Conservation (phyloP, 257 asterid species). For the Petunia secreta region DNA sequence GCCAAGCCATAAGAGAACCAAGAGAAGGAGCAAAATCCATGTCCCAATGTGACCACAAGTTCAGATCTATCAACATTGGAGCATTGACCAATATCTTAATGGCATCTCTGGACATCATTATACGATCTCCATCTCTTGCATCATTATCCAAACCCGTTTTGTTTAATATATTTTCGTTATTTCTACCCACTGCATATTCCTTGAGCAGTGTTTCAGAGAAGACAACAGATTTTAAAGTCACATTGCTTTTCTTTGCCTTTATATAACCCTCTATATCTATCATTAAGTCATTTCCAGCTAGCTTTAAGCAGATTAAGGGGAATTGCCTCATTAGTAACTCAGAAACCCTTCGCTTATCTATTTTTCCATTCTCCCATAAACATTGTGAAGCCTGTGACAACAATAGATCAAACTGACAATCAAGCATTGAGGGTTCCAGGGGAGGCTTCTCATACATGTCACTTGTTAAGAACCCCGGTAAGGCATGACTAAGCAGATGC, state of each 20-base stretch:
- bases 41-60: constrained; percentile 93
- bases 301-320: constrained; percentile 73
- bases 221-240: constrained; percentile 52
- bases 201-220: constrained; percentile 77
- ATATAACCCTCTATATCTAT: constrained; percentile 39
- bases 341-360: constrained; percentile 48
- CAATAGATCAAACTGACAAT: constrained; percentile 67
- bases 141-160: constrained; percentile 35
- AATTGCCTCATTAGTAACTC: constrained; percentile 75
- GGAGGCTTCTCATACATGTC: constrained; percentile 43
- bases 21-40: constrained; percentile 77
- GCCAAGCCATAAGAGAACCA: constrained; percentile 86
- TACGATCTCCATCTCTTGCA: constrained; percentile 37
- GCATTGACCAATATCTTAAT: constrained; percentile 68
- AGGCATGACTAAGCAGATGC: constrained; percentile 52
- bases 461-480: constrained; percentile 54
- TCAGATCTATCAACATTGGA: constrained; percentile 86
- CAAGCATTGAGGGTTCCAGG: constrained; percentile 72
- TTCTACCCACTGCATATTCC: constrained; percentile 35
- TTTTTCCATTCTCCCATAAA: constrained; percentile 48
- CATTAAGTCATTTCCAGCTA: constrained; percentile 42
- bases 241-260: constrained; percentile 43
- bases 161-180: constrained; percentile 40
- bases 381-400: constrained; percentile 70
- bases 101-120: constrained; percentile 69